phyloP scores from a whole-genome alignment of 2,329 filamentous ascomycete species.

The Diaporthe batatas region DNA sequence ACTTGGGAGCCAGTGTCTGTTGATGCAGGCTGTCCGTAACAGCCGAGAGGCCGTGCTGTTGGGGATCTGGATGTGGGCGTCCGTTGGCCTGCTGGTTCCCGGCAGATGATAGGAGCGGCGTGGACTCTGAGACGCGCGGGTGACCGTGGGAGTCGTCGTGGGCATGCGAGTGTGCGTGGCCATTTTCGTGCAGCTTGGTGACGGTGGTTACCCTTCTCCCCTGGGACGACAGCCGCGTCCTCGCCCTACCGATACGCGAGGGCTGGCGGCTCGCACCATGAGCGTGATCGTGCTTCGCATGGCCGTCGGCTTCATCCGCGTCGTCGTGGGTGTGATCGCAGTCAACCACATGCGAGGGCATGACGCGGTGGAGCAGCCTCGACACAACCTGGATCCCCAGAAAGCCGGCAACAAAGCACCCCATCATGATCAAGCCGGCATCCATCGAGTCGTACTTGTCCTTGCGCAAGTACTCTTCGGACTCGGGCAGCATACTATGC shows the following conservation, averaged over 20 bases:
- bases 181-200: constrained; percentile 39
- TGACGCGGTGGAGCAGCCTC: constrained; percentile 77
- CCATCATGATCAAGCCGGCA: constrained; percentile 78
- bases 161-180: constrained; percentile 43
- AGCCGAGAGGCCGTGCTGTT: constrained; percentile 49
- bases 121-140: constrained; percentile 56
- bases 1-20: background rate
- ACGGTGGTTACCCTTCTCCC: constrained; percentile 42
- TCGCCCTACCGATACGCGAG: constrained; percentile 39
- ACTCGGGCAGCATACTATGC: constrained; percentile 92
- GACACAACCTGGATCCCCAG: constrained; percentile 82
- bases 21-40: constrained; percentile 49
- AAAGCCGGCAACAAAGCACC: constrained; percentile 78
- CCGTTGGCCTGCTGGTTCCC: constrained; percentile 47
- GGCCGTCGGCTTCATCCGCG: constrained; percentile 49
- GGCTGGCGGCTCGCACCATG: constrained; percentile 43
- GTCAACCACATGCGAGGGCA: constrained; percentile 84
- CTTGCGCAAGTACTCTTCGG: constrained; percentile 80
- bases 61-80: constrained; percentile 44
- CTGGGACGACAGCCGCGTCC: constrained; percentile 40
- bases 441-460: constrained; percentile 75
- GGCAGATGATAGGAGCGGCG: constrained; percentile 58
- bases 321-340: constrained; percentile 82
- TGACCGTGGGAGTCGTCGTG: constrained; percentile 37
- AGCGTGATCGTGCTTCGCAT: constrained; percentile 48